Base-by-base conservation (phyloP, 768 basidiomycete genomes). In the Calocybe indica region DNA sequence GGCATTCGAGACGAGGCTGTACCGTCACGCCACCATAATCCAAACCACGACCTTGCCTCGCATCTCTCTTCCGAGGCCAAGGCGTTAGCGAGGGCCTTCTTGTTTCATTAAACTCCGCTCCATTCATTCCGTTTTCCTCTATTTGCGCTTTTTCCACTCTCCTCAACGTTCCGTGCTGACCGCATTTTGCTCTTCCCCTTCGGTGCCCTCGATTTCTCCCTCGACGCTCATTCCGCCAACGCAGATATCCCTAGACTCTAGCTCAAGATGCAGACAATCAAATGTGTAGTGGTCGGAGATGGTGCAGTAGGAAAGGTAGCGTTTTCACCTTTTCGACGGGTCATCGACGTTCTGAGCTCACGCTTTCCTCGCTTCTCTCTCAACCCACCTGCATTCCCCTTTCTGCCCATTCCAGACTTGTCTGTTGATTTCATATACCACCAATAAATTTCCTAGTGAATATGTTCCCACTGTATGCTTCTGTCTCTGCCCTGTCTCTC, bases 361-460 rank as follows among this genome's bases (percentile, higher is more conserved):
- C 46, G 14, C 40, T 28, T 50, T 31, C 30, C 36, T 31, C 33
- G 31, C 33, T 12, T n/a, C 4, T 37, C 12, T 14, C 30, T 32
- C 38, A 39, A 49, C 37, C 45, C 47, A 37, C 48, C 43, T 49
- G 53, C 47, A 37, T 37, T 40, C 34, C 22, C 43, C 29, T 29
- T 37, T 48, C 14, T 48, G 45, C n/a, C n/a, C 50, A 42, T 14
- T 46, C 40, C 62, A 94, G 93, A 96, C 92, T 39, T 96, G 92
- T 76, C 77, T 96, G 55, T 77, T 96, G 71, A 96, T 96, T 66
- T 96, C 92, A 52, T 94, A 94, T 74, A 94, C 92, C 45, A 93
- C 92, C 60, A 94, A 93, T 81, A 93, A 96, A 70, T 96, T 96
- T 70, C 92, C 93, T 32, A 93, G 92, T 67, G 95, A 99, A 81